phyloP scores from a whole-genome alignment of 148 eudicot species.

The Vaccinium corymbosum region DNA sequence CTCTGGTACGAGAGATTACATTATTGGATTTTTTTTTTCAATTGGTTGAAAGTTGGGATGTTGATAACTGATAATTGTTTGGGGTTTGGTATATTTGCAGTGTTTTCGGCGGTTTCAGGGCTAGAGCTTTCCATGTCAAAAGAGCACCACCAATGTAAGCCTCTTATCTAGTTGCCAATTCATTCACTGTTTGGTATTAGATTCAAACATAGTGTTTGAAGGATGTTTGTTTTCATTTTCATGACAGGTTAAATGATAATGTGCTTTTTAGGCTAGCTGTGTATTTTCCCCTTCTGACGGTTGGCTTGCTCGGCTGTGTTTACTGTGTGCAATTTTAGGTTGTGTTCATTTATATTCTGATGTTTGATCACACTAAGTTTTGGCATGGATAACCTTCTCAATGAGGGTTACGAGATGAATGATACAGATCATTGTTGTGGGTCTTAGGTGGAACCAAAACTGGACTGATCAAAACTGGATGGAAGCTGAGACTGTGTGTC shows the following conservation, averaged over 20 bases:
- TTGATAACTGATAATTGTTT: not conserved
- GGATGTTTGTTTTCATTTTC: not conserved
- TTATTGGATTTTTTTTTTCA: not conserved
- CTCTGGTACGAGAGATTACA: slow-evolving; percentile 39
- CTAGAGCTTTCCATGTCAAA: slow-evolving; percentile 64
- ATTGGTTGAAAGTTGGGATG: slow-evolving; percentile 9
- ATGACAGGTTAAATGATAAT: not conserved
- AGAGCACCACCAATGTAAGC: slow-evolving; percentile 60
- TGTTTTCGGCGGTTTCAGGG: slow-evolving; percentile 72
- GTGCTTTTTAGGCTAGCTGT: not conserved
- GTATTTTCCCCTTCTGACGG: not conserved
- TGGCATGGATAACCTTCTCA: not conserved
- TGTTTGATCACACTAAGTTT: not conserved
- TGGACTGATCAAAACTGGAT: not conserved
- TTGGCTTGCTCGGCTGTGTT: not conserved
- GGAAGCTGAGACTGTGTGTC: not conserved
- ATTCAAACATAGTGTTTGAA: not conserved
- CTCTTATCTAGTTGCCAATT: slow-evolving; percentile 5
- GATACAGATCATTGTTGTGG: not conserved
- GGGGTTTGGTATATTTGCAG: slow-evolving; percentile 37
- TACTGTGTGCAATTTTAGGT: not conserved
- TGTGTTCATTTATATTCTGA: not conserved
- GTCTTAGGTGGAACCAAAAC: not conserved
- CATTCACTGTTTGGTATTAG: not conserved
- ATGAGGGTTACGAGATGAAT: not conserved